Conservation (phyloP, 2,329 filamentous ascomycete species). For the Alternaria consortialis region DNA sequence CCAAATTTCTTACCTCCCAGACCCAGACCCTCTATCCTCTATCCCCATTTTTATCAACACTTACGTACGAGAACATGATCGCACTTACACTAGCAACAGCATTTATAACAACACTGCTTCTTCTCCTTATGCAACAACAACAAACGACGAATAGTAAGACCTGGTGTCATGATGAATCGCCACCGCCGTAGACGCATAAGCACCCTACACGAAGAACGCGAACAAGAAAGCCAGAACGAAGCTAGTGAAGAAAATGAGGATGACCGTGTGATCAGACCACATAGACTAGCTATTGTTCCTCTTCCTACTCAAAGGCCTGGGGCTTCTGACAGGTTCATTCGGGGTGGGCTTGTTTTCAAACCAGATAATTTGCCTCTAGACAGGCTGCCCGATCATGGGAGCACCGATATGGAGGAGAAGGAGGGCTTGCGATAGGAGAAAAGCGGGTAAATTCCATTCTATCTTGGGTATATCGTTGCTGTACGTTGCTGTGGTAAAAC, state of each 20-base stretch:
- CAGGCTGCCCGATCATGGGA: too few species aligned
- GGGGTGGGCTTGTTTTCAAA: too few species aligned
- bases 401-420: too few species aligned
- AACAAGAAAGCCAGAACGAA: neutral
- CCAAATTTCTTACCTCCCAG: rapidly evolving
- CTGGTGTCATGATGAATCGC: too few species aligned
- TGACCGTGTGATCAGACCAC: neutral
- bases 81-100: neutral
- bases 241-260: neutral
- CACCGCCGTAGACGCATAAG: neutral
- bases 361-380: too few species aligned
- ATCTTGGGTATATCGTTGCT: slow-evolving; percentile 3
- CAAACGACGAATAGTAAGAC: neutral
- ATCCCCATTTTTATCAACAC: too few species aligned
- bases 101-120: neutral
- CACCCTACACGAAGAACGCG: neutral
- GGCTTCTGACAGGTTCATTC: too few species aligned
- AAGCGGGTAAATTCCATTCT: neutral
- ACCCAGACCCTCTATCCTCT: neutral
- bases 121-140: neutral
- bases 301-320: too few species aligned
- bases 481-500: neutral
- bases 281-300: neutral
- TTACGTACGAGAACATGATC: neutral
- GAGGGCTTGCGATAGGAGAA: neutral